Percentiles rank a stretch among this genome's conserved stretches.
Conservation (phyloP, 257 asterid species). For the Ballota nigra region DNA sequence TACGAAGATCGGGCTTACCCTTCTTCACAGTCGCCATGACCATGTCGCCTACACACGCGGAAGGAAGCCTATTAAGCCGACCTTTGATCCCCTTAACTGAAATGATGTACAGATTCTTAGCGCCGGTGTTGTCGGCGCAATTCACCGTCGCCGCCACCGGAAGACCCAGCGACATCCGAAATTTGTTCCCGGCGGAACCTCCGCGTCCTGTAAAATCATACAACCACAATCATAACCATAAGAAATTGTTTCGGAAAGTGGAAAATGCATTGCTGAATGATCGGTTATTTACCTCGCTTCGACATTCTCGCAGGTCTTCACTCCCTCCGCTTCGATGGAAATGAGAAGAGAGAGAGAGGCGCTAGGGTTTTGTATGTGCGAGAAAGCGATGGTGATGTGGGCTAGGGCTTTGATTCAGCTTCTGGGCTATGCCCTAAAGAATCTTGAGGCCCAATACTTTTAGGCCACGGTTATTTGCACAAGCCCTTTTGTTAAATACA, state of each 20-base stretch:
- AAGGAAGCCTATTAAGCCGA: constrained; percentile 63
- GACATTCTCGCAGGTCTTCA: constrained; percentile 39
- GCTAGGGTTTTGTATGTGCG: constrained; percentile 27
- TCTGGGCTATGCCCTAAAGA: not conserved
- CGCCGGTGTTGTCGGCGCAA: constrained; percentile 68
- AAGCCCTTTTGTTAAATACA: too few relatives aligned
- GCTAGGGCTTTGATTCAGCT: constrained; percentile 30
- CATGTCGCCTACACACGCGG: constrained; percentile 76
- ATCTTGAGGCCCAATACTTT: not conserved
- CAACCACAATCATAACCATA: not conserved
- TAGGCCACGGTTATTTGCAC: too few relatives aligned
- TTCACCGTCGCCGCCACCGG: constrained; percentile 75
- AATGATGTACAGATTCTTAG: constrained; percentile 62
- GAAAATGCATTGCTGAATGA: not conserved
- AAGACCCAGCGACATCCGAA: constrained; percentile 71
- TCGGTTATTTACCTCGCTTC: constrained; percentile 50
- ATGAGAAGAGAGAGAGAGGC: not conserved
- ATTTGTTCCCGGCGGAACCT: constrained; percentile 70
- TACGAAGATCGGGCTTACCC: constrained; percentile 73
- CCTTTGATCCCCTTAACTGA: constrained; percentile 73
- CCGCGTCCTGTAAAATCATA: constrained; percentile 51
- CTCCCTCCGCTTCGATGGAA: constrained; percentile 5
- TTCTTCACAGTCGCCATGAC: constrained; percentile 77
- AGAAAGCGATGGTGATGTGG: constrained; percentile 1
- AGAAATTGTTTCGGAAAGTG: too few relatives aligned